Percentiles rank a stretch among this genome's conserved stretches.
These are phyloP conservation scores for Phytopythium boreale DNA, from an alignment of 352 stramenopile genomes.

Conservation along the genomic window DNA sequence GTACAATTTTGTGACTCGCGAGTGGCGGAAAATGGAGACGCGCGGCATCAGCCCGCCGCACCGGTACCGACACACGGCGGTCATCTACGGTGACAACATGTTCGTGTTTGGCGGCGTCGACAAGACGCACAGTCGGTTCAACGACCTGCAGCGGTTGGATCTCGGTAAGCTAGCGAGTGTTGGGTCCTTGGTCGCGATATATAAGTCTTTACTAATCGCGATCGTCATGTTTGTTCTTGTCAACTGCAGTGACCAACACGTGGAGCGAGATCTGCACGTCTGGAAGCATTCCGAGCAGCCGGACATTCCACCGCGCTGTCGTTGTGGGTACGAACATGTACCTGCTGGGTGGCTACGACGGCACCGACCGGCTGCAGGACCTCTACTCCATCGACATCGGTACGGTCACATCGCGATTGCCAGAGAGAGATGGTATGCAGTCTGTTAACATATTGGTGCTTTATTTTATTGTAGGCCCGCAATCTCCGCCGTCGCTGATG, in stretches of 20 bases:
- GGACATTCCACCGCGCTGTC: slow-evolving; percentile 85
- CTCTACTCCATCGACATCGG: slow-evolving; percentile 84
- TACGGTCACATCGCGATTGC: neutral
- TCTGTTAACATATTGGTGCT: neutral
- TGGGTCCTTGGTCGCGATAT: neutral
- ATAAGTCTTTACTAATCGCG: neutral
- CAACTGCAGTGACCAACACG: slow-evolving; percentile 54
- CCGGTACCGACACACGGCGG: slow-evolving; percentile 81
- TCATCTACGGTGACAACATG: slow-evolving; percentile 85
- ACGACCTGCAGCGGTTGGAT: slow-evolving; percentile 80
- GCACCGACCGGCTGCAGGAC: slow-evolving; percentile 79
- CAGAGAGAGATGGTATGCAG: neutral
- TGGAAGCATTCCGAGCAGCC: slow-evolving; percentile 75
- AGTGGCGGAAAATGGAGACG: slow-evolving; percentile 66
- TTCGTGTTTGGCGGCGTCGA: slow-evolving; percentile 89
- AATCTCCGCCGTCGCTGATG: slow-evolving; percentile 65
- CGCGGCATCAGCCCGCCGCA: slow-evolving; percentile 59
- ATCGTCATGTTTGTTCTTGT: neutral
- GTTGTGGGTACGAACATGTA: slow-evolving; percentile 84
- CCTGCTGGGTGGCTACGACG: slow-evolving; percentile 83
- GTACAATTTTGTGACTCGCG: slow-evolving; percentile 66
- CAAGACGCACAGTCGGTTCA: slow-evolving; percentile 87
- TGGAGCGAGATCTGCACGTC: slow-evolving; percentile 85
- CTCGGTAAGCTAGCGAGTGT: slow-evolving; percentile 22
- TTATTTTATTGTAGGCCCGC: slow-evolving; percentile 22